Conservation (phyloP, 2,329 filamentous ascomycete genomes). For the Neodidymelliopsis sp. region DNA sequence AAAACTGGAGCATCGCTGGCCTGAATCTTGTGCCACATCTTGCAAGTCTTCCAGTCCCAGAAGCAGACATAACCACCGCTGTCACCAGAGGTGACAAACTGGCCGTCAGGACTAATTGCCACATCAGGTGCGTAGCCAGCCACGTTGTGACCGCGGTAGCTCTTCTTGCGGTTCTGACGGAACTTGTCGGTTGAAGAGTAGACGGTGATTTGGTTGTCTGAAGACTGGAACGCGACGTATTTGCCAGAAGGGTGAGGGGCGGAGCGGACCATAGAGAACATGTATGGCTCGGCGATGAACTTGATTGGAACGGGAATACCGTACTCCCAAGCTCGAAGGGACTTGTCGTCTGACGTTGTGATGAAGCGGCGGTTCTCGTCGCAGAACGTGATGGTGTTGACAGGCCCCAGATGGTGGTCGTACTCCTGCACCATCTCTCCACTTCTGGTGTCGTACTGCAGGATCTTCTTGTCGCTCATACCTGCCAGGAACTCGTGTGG, state of each 20-base stretch:
- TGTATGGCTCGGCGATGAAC: constrained; percentile 95
- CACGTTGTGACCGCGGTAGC: constrained; percentile 94
- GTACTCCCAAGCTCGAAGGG: constrained; percentile 96
- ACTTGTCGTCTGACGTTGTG: constrained; percentile 97
- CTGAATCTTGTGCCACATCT: constrained; percentile 97
- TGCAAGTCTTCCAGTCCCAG: constrained; percentile 99
- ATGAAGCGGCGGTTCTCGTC: constrained; percentile 96
- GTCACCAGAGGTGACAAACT: constrained; percentile 88
- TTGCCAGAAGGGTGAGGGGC: constrained; percentile 87
- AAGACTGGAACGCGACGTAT: constrained; percentile 91
- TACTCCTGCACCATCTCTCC: constrained; percentile 93
- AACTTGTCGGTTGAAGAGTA: constrained; percentile 96
- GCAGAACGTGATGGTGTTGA: constrained; percentile 97
- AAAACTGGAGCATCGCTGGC: constrained; percentile 83
- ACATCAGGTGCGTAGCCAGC: constrained; percentile 93
- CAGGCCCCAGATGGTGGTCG: constrained; percentile 95
- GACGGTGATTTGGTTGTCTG: constrained; percentile 96
- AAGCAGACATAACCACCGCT: constrained; percentile 90
- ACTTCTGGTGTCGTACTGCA: constrained; percentile 91
- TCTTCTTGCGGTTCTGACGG: constrained; percentile 96
- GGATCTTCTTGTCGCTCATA: constrained; percentile 98
- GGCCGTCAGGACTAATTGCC: constrained; percentile 86
- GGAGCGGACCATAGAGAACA: constrained; percentile 93
- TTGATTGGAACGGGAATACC: constrained; percentile 98
- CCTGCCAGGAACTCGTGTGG: constrained; percentile 92